phyloP scores from a whole-genome alignment of 805 yeast species.

The Saturnispora galanensis region DNA sequence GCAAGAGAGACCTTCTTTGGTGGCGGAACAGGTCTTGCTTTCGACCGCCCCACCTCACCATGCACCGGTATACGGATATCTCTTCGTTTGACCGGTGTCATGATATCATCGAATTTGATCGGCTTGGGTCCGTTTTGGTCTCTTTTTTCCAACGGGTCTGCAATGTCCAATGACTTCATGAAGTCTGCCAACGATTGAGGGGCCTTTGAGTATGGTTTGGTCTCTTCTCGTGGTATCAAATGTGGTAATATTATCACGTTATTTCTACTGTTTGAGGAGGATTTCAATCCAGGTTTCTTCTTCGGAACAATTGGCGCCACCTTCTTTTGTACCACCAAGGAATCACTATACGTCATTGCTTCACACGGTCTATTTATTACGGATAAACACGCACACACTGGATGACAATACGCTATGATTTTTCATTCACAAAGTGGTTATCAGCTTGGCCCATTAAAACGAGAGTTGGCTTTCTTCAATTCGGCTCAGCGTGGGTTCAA shows the following conservation, averaged over 20 bases:
- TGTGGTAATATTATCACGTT: not conserved
- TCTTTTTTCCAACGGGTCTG: constrained; percentile 6
- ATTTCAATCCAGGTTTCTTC: constrained; percentile 14
- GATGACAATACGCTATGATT: no score
- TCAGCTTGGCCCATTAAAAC: no score
- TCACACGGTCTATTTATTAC: not conserved
- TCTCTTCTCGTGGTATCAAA: not conserved
- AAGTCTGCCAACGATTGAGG: constrained; percentile 7
- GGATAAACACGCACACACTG: no score
- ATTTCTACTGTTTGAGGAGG: not conserved
- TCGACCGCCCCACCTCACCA: not conserved
- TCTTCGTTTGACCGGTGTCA: constrained; percentile 7
- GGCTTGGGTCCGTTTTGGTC: constrained; percentile 16
- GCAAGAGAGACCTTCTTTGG: not conserved
- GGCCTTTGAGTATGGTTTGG: not conserved
- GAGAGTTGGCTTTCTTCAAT: no score
- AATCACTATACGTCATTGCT: not conserved
- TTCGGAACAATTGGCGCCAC: constrained; percentile 22
- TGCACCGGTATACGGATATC: not conserved
- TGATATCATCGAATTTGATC: constrained; percentile 17
- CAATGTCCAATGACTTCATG: constrained; percentile 8
- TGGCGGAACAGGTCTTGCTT: constrained; percentile 2
- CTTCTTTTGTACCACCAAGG: constrained; percentile 12
- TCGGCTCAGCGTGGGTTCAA: no score
- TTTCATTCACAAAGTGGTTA: no score